These are phyloP conservation scores for Paramecium octaurelia DNA, from an alignment of 73 alveolate genomes.

Conservation along the genomic window DNA sequence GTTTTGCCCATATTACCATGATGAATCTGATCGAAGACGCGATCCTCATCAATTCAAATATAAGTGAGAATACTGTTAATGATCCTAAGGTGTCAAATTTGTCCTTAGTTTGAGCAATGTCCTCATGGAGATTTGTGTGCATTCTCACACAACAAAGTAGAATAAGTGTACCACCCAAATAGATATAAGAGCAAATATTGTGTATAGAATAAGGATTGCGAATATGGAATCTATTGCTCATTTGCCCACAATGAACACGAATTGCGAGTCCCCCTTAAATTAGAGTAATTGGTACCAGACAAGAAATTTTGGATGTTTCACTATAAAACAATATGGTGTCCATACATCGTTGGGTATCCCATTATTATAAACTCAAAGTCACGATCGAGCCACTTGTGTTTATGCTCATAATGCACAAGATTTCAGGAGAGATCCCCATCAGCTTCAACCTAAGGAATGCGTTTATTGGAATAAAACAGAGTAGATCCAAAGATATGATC, in stretches of 20 bases:
- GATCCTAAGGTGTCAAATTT: constrained; percentile 42
- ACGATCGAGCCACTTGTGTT: constrained; percentile 74
- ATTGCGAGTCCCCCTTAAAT: constrained; percentile 60
- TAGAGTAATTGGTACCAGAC: constrained; percentile 56
- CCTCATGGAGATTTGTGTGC: constrained; percentile 57
- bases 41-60: constrained; percentile 59
- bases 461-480: constrained; percentile 60
- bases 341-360: constrained; percentile 30
- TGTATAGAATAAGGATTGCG: constrained; percentile 66
- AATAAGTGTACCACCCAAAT: constrained; percentile 77
- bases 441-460: constrained; percentile 61
- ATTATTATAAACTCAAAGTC: background rate
- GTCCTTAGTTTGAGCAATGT: constrained; percentile 61
- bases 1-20: constrained; percentile 76
- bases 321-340: constrained; percentile 74
- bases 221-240: constrained; percentile 78
- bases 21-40: constrained; percentile 72
- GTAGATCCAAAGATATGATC: constrained; percentile 53
- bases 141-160: constrained; percentile 75
- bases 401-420: constrained; percentile 80
- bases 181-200: constrained; percentile 76
- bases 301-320: constrained; percentile 70
- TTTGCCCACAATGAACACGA: constrained; percentile 75
- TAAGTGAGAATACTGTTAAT: constrained; percentile 7
- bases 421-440: constrained; percentile 75